Percentiles rank a stretch among this genome's conserved stretches.
phyloP scores from a whole-genome alignment of 106 monocot species.

The Dactylorhiza incarnata region DNA sequence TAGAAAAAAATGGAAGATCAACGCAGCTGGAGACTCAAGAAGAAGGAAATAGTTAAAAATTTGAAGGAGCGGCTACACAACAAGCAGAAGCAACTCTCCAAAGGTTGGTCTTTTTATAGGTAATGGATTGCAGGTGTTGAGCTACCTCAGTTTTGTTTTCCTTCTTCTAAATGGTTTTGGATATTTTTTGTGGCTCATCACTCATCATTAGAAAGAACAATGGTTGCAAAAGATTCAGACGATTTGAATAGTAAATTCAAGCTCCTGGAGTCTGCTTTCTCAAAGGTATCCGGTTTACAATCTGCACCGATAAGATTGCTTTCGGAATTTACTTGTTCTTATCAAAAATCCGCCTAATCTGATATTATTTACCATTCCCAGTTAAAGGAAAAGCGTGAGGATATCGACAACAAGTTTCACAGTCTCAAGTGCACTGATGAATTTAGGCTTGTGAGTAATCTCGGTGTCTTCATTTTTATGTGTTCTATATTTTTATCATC shows the following conservation, averaged over 20 bases:
- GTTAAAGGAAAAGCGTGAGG: slow-evolving; percentile 48
- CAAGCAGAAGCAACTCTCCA: slow-evolving; percentile 41
- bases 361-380: slow-evolving; percentile 20
- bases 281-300: slow-evolving; percentile 18
- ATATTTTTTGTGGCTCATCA: neutral
- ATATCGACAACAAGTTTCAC: slow-evolving; percentile 43
- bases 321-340: neutral
- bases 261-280: slow-evolving; percentile 28
- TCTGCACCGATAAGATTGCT: neutral
- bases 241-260: slow-evolving; percentile 33
- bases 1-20: slow-evolving; percentile 49
- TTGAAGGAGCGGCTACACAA: slow-evolving; percentile 32
- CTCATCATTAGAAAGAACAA: slow-evolving; percentile 31
- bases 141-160: neutral
- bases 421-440: slow-evolving; percentile 54
- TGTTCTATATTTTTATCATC: neutral
- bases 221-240: slow-evolving; percentile 20
- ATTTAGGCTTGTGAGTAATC: slow-evolving; percentile 56
- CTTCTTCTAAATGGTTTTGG: neutral
- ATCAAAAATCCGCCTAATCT: neutral
- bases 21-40: slow-evolving; percentile 37
- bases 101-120: slow-evolving; percentile 49
- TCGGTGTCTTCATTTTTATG: neutral
- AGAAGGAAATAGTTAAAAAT: slow-evolving; percentile 37
- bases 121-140: slow-evolving; percentile 11